Base-by-base conservation (phyloP, 2,329 filamentous ascomycete species). In the Dactylellina haptotyla region DNA sequence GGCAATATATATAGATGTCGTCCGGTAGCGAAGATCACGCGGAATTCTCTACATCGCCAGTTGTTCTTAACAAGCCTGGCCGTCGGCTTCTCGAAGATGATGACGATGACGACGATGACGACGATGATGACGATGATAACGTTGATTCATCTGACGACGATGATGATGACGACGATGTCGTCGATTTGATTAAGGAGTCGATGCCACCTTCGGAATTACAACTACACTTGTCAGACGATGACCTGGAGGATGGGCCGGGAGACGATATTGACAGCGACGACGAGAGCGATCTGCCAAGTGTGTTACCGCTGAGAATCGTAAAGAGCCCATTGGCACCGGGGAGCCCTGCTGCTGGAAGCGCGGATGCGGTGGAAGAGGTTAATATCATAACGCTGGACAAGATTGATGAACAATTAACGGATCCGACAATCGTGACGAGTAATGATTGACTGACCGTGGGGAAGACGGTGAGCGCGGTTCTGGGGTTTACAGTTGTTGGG, bases 391-490 rank as follows among this genome's bases (percentile, higher is more conserved):
- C 69, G 5, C 57, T 73, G 56, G 69, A 73, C 30, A 61, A 73
- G 54, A 73, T 73, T 23, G 69, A 73, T 62, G 61, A 73, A 37
- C 69, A 73, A 37, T 34, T 73, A 23, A 48, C 69, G 20, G 69
- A 73, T 45, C 69, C 69, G 3, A 73, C 69, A 4, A 73, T 73
- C 18, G 54, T 65, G 43, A 30, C 57, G 23, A 57, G 54, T 28
- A 34, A 51, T 43, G 69, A 73, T 65, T 73, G 69, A 73, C 69
- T 73, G 69, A 41, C 69, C 69, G 69, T 73, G 54, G 61, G 58
- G 41, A 53, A 18, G 26, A 16, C 30, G 16, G 46, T 43, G 37
- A 43, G 50, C 45, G 34, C 45, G 8, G 67, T 65, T 45, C 10
- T 65, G 20, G 56, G 61, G 20, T 25, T 54, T 61, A 41, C 57